A percentile compares a stretch with the other conserved stretches of the same genome.
These are phyloP conservation scores for Saksenaea vasiformis DNA, from an alignment of 371 early-diverging fungal species.

Conservation along the genomic window DNA sequence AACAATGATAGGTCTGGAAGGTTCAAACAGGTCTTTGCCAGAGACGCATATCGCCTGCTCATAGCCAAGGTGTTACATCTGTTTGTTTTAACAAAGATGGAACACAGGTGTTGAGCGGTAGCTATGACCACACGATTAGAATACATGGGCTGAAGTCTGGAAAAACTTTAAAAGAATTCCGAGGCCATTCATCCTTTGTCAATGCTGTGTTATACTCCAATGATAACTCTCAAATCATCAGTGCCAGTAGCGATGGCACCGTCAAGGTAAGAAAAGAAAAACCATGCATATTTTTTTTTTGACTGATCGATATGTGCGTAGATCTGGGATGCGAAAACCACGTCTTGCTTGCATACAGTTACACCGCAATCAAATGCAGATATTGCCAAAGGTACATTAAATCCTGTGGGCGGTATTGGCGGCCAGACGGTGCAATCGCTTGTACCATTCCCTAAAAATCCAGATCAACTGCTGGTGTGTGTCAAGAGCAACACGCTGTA, in stretches of 20 bases:
- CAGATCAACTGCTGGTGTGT: conserved; percentile 70
- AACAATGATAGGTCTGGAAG: conserved; percentile 68
- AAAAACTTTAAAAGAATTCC: conserved; percentile 83
- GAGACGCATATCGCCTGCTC: conserved; percentile 79
- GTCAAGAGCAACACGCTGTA: conserved; percentile 66
- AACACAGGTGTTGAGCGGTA: conserved; percentile 75
- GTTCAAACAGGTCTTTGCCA: conserved; percentile 75
- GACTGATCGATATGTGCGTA: conserved; percentile 20
- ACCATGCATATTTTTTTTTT: not conserved
- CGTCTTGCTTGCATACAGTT: conserved; percentile 46
- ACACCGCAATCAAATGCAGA: conserved; percentile 33
- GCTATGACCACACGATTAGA: conserved; percentile 83
- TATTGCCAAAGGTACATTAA: conserved; percentile 10
- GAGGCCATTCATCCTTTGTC: conserved; percentile 91
- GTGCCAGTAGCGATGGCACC: conserved; percentile 87
- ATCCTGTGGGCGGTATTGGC: conserved; percentile 23
- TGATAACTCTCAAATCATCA: conserved; percentile 71
- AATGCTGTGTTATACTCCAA: conserved; percentile 74
- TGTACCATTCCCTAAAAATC: conserved; percentile 49
- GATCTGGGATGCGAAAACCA: conserved; percentile 78
- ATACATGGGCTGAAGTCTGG: conserved; percentile 91
- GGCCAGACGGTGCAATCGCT: conserved; percentile 25
- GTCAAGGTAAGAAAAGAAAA: conserved; percentile 77
- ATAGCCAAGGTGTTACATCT: conserved; percentile 84
- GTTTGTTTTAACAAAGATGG: conserved; percentile 80